Percentiles rank a stretch among this genome's conserved stretches.
These are phyloP conservation scores for Colletotrichum sp. DNA, from an alignment of 2,329 filamentous ascomycete genomes.

Conservation along the genomic window DNA sequence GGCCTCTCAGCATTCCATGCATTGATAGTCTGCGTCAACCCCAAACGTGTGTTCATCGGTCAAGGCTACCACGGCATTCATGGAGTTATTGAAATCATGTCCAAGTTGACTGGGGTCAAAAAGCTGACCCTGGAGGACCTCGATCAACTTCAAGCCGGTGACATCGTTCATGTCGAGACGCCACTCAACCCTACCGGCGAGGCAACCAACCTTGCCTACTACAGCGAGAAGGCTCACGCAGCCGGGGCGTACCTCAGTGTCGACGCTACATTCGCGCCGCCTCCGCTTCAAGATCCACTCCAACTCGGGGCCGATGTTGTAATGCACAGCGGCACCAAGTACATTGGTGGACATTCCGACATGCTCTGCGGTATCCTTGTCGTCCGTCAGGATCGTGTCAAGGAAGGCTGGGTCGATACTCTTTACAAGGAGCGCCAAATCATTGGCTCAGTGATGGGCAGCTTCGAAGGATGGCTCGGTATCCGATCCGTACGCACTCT, in stretches of 20 bases:
- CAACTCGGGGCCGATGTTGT: slow-evolving; percentile 80
- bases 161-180: slow-evolving; percentile 90
- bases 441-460: slow-evolving; percentile 85
- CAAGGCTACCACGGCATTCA: slow-evolving; percentile 94
- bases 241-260: slow-evolving; percentile 27
- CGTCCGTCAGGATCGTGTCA: slow-evolving; percentile 54
- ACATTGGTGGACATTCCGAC: slow-evolving; percentile 93
- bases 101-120: slow-evolving; percentile 76
- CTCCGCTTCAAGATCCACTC: slow-evolving; percentile 87
- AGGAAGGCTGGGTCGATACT: slow-evolving; percentile 58
- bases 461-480: slow-evolving; percentile 89
- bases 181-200: slow-evolving; percentile 89
- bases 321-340: slow-evolving; percentile 95
- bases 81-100: slow-evolving; percentile 76
- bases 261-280: slow-evolving; percentile 52
- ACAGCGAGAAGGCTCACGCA: slow-evolving; percentile 91
- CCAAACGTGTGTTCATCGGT: slow-evolving; percentile 80
- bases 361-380: slow-evolving; percentile 88
- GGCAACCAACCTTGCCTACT: slow-evolving; percentile 74
- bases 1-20: slow-evolving; percentile 32
- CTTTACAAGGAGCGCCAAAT: slow-evolving; percentile 73
- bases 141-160: slow-evolving; percentile 73
- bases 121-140: slow-evolving; percentile 57
- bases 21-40: slow-evolving; percentile 80
- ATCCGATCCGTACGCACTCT: slow-evolving; percentile 85